Conservation (phyloP, 2,329 filamentous ascomycete species). For the Aspergillus sp. region DNA sequence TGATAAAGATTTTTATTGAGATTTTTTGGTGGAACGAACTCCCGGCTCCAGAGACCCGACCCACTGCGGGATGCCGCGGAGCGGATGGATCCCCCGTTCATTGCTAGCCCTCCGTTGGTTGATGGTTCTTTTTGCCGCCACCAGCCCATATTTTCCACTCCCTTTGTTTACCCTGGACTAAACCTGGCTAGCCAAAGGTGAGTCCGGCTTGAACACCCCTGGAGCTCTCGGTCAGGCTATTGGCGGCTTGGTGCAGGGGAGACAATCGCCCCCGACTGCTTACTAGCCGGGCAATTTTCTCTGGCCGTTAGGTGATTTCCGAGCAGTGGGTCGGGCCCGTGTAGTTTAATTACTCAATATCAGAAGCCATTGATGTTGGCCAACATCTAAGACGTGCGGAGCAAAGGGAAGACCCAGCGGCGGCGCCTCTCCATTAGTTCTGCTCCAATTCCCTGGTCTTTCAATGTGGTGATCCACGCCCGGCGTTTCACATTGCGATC, state of each 20-base stretch:
- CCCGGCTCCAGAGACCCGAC: neutral
- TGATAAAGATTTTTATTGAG: neutral
- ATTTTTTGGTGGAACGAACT: neutral
- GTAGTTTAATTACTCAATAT: slow-evolving; percentile 12
- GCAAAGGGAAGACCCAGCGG: neutral
- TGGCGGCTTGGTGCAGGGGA: neutral
- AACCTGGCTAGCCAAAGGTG: neutral
- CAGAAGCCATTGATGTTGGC: neutral
- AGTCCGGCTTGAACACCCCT: neutral
- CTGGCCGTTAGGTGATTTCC: neutral
- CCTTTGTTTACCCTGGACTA: neutral
- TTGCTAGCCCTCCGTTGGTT: neutral
- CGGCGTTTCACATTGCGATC: slow-evolving; percentile 30
- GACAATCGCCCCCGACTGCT: neutral
- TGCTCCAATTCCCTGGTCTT: neutral
- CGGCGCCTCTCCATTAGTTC: neutral
- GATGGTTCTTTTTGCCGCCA: neutral
- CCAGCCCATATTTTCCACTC: neutral
- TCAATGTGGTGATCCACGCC: slow-evolving; percentile 14
- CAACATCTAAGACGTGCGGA: neutral
- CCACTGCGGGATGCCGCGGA: neutral
- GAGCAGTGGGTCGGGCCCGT: slow-evolving; percentile 1
- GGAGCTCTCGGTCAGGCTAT: neutral
- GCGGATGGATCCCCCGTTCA: neutral
- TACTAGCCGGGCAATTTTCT: neutral